phyloP scores from a whole-genome alignment of 2,329 filamentous ascomycete species.

The Rosellinia necatrix region DNA sequence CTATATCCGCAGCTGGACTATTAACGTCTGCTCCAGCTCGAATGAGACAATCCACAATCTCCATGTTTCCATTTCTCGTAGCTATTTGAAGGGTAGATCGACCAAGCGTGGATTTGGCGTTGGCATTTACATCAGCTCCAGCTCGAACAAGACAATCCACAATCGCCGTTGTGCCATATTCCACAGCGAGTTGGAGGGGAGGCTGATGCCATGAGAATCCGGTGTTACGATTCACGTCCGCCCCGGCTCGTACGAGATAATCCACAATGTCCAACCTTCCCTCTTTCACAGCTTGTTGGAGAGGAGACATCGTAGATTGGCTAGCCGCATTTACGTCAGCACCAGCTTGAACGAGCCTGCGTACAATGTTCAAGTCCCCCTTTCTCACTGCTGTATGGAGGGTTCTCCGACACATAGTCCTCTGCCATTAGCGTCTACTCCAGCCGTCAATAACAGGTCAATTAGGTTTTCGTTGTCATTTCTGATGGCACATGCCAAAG shows the following conservation, averaged over 20 bases:
- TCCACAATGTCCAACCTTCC: not conserved
- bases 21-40: conserved; percentile 2
- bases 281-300: not conserved
- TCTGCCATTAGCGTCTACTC: not conserved
- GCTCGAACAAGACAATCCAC: not conserved
- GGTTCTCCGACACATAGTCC: not conserved
- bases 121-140: not conserved
- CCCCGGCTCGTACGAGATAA: not conserved
- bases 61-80: not conserved
- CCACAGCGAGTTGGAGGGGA: not conserved
- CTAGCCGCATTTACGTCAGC: not conserved
- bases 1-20: not conserved
- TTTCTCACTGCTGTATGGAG: not conserved
- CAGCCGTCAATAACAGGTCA: conserved; percentile 4
- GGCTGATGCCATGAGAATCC: no score
- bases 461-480: not conserved
- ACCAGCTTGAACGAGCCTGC: not conserved
- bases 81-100: not conserved
- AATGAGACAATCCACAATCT: not conserved
- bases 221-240: not conserved
- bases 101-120: no score
- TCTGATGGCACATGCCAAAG: not conserved
- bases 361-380: conserved; percentile 4
- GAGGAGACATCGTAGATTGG: not conserved
- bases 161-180: not conserved